Percentiles rank a stretch among this genome's conserved stretches.
Evolutionary conservation across 306 rosid species (phyloP).

Genomic region (Prunus padus): DNA sequence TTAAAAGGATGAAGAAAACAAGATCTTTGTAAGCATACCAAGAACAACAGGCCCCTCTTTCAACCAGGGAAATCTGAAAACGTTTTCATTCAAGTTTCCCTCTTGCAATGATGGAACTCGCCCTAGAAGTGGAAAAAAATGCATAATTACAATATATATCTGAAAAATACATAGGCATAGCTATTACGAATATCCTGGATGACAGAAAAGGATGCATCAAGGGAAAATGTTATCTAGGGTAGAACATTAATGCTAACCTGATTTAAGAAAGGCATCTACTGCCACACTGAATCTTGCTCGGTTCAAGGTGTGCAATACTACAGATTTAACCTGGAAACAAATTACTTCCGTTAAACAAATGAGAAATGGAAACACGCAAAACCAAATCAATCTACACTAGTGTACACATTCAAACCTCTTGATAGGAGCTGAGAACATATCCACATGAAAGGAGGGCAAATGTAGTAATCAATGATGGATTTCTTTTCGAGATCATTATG

Average conservation of each 20-base stretch:
- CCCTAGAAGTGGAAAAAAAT: conserved; percentile 44
- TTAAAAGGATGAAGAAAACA: conserved; percentile 10
- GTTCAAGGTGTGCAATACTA: conserved; percentile 93
- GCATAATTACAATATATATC: conserved; percentile 17
- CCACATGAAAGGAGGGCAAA: conserved; percentile 95
- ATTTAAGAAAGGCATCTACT: conserved; percentile 75
- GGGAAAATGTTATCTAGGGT: conserved; percentile 22
- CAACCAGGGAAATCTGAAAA: conserved; percentile 84
- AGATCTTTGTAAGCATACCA: conserved; percentile 45
- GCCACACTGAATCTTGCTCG: conserved; percentile 86
- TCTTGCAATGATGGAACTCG: conserved; percentile 79
- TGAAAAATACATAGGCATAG: neutral
- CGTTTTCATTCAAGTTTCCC: conserved; percentile 76
- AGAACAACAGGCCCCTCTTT: conserved; percentile 85
- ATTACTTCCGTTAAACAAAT: conserved; percentile 21
- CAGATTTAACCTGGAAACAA: conserved; percentile 77
- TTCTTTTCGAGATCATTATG: conserved; percentile 71
- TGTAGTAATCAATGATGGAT: conserved; percentile 80
- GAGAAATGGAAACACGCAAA: neutral
- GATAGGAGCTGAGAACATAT: conserved; percentile 81
- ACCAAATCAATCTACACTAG: conserved; percentile 7
- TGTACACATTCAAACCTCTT: conserved; percentile 65
- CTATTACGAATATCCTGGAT: neutral
- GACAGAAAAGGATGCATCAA: neutral
- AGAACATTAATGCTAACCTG: conserved; percentile 50